Conservation (phyloP, 768 basidiomycete genomes). For the Trametopsis cervina region DNA sequence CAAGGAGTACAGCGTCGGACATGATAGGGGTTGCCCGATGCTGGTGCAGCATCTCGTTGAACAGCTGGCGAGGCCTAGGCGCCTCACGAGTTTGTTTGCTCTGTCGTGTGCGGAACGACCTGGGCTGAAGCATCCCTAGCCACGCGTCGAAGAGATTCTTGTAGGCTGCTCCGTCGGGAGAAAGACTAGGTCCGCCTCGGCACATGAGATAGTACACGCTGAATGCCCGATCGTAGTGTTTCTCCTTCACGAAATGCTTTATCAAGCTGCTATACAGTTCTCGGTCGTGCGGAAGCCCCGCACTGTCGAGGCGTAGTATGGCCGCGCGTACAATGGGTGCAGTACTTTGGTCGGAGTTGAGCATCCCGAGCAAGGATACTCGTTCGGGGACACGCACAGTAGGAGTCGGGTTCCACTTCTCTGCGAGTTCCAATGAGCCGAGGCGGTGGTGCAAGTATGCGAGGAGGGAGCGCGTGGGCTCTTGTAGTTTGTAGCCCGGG, state of each 20-base stretch:
- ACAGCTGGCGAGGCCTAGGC: constrained; percentile 35
- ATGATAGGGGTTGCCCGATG: neutral
- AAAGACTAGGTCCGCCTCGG: neutral
- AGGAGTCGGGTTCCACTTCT: neutral
- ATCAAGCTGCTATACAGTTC: neutral
- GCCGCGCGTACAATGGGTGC: neutral
- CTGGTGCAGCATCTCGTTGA: constrained; percentile 34
- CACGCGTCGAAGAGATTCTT: constrained; percentile 34
- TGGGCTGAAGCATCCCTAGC: constrained; percentile 13
- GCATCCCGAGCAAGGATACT: neutral
- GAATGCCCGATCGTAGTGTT: neutral
- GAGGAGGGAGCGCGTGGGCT: neutral
- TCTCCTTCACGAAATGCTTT: neutral
- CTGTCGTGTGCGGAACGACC: constrained; percentile 10
- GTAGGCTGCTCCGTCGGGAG: constrained; percentile 34
- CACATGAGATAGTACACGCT: neutral
- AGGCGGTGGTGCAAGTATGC: neutral
- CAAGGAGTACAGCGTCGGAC: neutral
- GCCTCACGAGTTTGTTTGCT: constrained; percentile 20
- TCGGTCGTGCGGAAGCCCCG: neutral
- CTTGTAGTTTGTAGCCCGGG: neutral
- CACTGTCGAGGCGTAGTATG: neutral
- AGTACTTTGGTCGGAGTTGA: neutral
- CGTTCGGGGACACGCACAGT: neutral
- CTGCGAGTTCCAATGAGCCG: neutral